Base-by-base conservation (phyloP, 2,329 filamentous ascomycete species). In the Aspergillus glaucus region DNA sequence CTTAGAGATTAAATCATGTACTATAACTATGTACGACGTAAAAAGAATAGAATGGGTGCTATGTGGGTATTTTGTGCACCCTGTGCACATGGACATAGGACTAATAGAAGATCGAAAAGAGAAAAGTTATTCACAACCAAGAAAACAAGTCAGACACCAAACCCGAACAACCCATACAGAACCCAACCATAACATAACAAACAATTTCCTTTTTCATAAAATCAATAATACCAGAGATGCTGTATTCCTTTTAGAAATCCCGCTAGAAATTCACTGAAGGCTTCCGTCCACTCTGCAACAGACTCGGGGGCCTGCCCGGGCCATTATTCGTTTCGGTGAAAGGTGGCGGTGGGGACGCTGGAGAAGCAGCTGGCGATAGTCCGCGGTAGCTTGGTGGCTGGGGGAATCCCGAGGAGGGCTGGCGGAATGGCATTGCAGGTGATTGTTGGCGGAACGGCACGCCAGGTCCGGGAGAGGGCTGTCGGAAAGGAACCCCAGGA, bases 201-300 rank as follows among this genome's bases (percentile, higher is more conserved):
- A 30, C 26, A 30, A 12, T 30, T 30, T 30, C 26, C 26, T 36
- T 36, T 36, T 7, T 36, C 34, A 36, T 36, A 36, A 17, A 36
- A 36, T 36, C 34, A 36, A 36, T 17, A 36, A 36, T 2, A 36
- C 15, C 26, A 30, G 26, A 30, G 9, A 4, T 30, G 26, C 8
- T 28, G 26, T 28, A 28, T 4, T 12, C 9, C 8, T 30, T 30
- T 17, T 17, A 36, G 8, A 36, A 3, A 36, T 8, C 34, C n/a
- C 34, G 2, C 12, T 56, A 68, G 22, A 62, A 65, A 41, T 69
- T 67, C 34, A 59, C 54, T 6, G 57, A 61, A 9, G 69, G 65
- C 48, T 66, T 66, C 46, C 67, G 63, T 14, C 69, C 70, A 48
- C 64, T 67, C 51, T 70, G 65, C 47, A 72, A 53, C 30, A 72